Evolutionary conservation across 305 asterid genomes (phyloP), one percentile per base, ranked within the genome.

Genomic region (Rubia occidens): DNA sequence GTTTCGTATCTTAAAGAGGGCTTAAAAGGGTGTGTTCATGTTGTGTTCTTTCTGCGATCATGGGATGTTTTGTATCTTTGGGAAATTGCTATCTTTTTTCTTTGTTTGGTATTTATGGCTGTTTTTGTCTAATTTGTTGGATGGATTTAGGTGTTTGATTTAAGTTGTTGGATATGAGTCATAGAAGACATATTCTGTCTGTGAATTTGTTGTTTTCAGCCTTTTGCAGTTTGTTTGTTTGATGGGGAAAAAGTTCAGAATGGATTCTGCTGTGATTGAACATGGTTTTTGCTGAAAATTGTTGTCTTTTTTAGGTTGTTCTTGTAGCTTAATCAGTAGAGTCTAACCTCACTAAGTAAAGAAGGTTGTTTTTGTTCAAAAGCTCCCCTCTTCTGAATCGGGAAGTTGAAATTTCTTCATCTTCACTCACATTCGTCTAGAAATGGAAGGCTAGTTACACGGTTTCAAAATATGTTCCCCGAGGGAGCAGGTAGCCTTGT

Each of bases 41-140:
- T 39, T 63, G 26, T 39, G 44, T 18, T 26, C 29, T 63, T 67
- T 11, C 32, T 32, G 15, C 54, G 71, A 53, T 54, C 71, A 53
- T 54, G 18, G 20, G 60, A 11, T 67, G 10, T n/a, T 55, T 6
- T 6, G 2, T 68, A 11, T 55, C 40, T 20, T 26, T 32, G 11
- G 2, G 62, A 53, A 35, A n/a, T 11, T n/a, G 6, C 26, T 29
- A 4, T 37, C 18, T 10, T 35, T 68, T 54, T 35, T 17, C 29
- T 53, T 4, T 61, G 66, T 32, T 14, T 67, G 14, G 35, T 67
- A 6, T 24, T 37, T 63, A 6, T 55, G 64, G 17, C 37, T 56
- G 62, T 21, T 68, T 20, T 24, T 56, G 42, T 21, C 24, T 13
- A 26, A 2, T 21, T 39, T 35, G 5, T 60, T 29, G 45, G 20